phyloP scores from a whole-genome alignment of 257 asterid genomes.

The Lycium ferocissimum region DNA sequence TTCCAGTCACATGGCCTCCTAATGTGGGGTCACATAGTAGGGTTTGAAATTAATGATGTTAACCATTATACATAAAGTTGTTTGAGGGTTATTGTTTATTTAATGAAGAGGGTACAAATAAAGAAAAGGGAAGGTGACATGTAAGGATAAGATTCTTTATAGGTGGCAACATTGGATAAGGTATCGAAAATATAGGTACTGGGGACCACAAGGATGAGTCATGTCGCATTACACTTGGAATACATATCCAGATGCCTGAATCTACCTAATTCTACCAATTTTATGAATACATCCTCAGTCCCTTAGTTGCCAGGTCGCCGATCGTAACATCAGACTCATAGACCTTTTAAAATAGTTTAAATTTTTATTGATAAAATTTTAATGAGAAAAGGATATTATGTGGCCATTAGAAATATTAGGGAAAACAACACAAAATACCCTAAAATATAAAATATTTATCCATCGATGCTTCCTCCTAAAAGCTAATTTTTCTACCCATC shows the following conservation, averaged over 20 bases:
- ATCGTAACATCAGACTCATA: no score
- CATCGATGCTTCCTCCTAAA: no score
- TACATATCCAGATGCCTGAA: background rate
- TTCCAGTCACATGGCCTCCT: background rate
- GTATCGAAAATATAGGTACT: background rate
- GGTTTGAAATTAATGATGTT: background rate
- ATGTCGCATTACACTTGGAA: conserved; percentile 23
- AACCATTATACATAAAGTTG: background rate
- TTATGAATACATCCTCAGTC: background rate
- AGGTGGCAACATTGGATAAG: conserved; percentile 26
- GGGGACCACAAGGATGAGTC: conserved; percentile 35
- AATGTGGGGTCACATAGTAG: background rate
- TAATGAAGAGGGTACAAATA: background rate
- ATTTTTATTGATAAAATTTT: no score
- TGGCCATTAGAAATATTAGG: no score
- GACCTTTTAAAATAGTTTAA: no score
- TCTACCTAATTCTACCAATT: background rate
- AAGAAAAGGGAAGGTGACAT: background rate
- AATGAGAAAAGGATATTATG: no score
- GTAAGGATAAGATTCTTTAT: conserved; percentile 22
- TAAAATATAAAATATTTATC: no score
- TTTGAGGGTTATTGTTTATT: background rate
- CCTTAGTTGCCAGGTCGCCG: background rate
- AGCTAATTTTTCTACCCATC: no score
- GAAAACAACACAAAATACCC: no score